Conservation (phyloP, 2,329 filamentous ascomycete species). For the Knoxdaviesia capensis region DNA sequence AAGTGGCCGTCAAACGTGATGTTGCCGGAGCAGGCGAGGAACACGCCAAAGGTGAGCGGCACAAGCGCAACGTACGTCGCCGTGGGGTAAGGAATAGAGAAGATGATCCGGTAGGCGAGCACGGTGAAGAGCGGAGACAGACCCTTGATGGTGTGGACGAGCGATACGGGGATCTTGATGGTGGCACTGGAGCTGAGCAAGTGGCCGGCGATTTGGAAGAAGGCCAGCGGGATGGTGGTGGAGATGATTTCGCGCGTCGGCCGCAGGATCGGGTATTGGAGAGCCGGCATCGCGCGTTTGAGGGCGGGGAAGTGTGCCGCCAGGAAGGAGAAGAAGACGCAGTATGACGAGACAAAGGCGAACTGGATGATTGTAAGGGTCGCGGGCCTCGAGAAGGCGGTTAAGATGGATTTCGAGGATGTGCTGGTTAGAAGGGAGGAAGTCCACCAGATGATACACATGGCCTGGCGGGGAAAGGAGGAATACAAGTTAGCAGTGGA, state of each 20-base stretch:
- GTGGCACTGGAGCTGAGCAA: conserved; percentile 88
- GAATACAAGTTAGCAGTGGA: not conserved
- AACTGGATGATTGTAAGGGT: conserved; percentile 90
- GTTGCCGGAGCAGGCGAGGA: conserved; percentile 85
- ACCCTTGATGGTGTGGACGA: conserved; percentile 97
- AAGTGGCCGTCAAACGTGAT: conserved; percentile 61
- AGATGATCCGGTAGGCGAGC: conserved; percentile 74
- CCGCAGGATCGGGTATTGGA: conserved; percentile 65
- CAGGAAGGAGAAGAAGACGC: conserved; percentile 58
- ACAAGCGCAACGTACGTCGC: conserved; percentile 77
- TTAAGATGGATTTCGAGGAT: conserved; percentile 92
- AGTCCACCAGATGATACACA: conserved; percentile 85
- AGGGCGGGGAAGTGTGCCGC: conserved; percentile 53
- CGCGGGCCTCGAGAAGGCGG: conserved; percentile 72
- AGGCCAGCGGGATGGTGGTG: conserved; percentile 76
- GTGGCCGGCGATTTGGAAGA: conserved; percentile 86
- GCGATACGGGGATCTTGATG: conserved; percentile 81
- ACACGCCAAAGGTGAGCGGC: conserved; percentile 85
- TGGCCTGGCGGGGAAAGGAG: conserved; percentile 32
- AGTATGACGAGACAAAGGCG: conserved; percentile 76
- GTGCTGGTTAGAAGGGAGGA: conserved; percentile 94
- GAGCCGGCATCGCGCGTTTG: conserved; percentile 50
- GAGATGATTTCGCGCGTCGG: conserved; percentile 66
- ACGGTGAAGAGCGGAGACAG: conserved; percentile 92
- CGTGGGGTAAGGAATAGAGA: conserved; percentile 68